These are phyloP conservation scores for Choiromyces venosus DNA, from an alignment of 495 filamentous ascomycete species.

Conservation along the genomic window DNA sequence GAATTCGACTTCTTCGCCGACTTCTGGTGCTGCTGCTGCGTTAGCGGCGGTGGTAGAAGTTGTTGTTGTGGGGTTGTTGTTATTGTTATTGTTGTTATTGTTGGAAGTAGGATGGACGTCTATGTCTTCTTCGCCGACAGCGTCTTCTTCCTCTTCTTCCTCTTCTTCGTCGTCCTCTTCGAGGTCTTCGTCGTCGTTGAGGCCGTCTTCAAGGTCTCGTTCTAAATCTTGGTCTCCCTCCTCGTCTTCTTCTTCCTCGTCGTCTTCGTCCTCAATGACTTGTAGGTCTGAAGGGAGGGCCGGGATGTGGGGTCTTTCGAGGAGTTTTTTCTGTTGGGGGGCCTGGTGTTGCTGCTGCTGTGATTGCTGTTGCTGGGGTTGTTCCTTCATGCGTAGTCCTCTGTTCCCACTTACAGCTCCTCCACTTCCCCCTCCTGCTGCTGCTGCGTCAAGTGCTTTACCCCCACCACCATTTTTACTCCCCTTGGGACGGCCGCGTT, in stretches of 20 bases:
- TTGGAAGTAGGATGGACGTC: not conserved
- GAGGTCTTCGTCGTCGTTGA: constrained; percentile 20
- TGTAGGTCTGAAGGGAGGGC: not conserved
- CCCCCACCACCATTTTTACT: constrained; percentile 36
- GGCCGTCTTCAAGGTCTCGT: constrained; percentile 35
- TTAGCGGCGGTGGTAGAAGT: not conserved
- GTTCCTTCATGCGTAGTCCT: not conserved
- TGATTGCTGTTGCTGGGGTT: not conserved
- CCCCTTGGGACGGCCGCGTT: constrained; percentile 37
- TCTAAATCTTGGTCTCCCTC: constrained; percentile 14
- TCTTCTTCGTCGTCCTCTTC: constrained; percentile 18
- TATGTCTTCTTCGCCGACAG: not conserved
- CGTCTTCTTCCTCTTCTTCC: not conserved
- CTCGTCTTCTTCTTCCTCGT: not conserved
- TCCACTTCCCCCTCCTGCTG: constrained; percentile 5
- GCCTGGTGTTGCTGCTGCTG: constrained; percentile 10
- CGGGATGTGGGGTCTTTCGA: not conserved
- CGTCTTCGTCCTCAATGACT: not conserved
- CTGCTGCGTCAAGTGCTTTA: constrained; percentile 6
- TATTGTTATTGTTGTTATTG: not conserved
- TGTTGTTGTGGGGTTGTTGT: too few species aligned
- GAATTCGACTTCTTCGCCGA: constrained; percentile 11
- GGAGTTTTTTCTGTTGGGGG: not conserved
- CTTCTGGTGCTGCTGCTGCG: constrained; percentile 22
- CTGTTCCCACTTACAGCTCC: not conserved